Evolutionary conservation across 2,329 filamentous ascomycete species (phyloP), one percentile per base, ranked within the genome.

Genomic region (Byssothecium circinans): DNA sequence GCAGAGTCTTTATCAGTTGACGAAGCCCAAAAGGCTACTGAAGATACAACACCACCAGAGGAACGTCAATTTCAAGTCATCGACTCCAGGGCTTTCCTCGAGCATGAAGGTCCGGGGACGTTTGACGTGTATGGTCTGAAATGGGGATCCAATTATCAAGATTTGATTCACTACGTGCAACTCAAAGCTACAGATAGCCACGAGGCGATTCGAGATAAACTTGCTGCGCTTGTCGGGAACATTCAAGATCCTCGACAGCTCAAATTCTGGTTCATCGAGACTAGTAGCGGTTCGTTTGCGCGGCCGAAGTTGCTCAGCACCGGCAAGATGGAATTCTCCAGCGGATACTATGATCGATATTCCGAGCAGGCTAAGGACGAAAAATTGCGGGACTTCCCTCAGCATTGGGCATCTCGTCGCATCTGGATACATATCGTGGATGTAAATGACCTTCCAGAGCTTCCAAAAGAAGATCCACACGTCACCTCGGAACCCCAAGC

Each of bases 251-350:
- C 62, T 15, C 64, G 70, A 20, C 72, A 74, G 43, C 57, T 71
- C 42, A 71, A 68, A 32, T 70, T 74, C 34, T 74, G 72, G 71
- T 67, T 72, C 37, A 18, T 74, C 19, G 64, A 71, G 36, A 49
- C 67, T 4, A 47, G 56, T 17, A 48, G 59, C 37, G 69, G 69
- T 18, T 62, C 62, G 1, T 54, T 55, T 2, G 57, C 53, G 11
- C 58, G 66, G 12, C 69, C 69, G 8, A 56, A 58, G 19, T 47
- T 72, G 25, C 50, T 64, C 6, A 54, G 60, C 18, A 66, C 66
- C 12, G 65, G 65, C 2, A 62, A 64, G 34, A 61, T 69, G 11
- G 64, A 68, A 33, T 69, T 57, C 33, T 68, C 64, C 4, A 62
- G 64, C 38, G 65, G 63, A 6, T 58, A 49, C 39, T 62, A 56